A percentile compares a stretch with the other conserved stretches of the same genome.
These are phyloP conservation scores for Baorangia bicolor DNA, from an alignment of 768 basidiomycete species.

Conservation along the genomic window DNA sequence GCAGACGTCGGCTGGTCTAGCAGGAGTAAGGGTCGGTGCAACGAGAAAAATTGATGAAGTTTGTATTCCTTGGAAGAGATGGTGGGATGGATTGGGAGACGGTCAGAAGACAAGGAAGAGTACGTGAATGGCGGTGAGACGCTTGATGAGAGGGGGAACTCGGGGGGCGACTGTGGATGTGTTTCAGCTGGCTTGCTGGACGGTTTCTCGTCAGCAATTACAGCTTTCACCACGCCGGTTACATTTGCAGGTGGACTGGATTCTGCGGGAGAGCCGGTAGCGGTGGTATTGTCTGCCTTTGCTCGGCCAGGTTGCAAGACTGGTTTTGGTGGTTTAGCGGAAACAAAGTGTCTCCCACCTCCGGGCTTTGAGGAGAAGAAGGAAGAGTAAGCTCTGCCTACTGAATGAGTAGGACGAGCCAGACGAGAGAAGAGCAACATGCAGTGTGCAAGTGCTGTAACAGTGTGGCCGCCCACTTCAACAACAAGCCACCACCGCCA, in stretches of 20 bases:
- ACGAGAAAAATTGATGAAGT: slow-evolving; percentile 81
- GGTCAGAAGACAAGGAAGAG: slow-evolving; percentile 5
- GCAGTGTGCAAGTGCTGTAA: slow-evolving; percentile 1
- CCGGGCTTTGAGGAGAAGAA: slow-evolving; percentile 80
- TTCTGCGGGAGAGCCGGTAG: slow-evolving; percentile 32
- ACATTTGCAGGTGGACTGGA: slow-evolving; percentile 19
- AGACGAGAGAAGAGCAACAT: slow-evolving; percentile 57
- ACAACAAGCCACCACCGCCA: slow-evolving; percentile 4
- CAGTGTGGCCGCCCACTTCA: background rate
- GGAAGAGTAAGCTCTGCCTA: slow-evolving; percentile 67
- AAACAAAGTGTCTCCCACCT: slow-evolving; percentile 71
- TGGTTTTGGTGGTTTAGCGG: slow-evolving; percentile 61
- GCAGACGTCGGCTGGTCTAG: slow-evolving; percentile 59
- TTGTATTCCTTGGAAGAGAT: slow-evolving; percentile 69
- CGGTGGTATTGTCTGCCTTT: slow-evolving; percentile 44
- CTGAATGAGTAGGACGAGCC: slow-evolving; percentile 45
- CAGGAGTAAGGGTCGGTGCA: slow-evolving; percentile 76
- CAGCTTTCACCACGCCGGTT: slow-evolving; percentile 14
- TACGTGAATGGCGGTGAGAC: slow-evolving; percentile 17
- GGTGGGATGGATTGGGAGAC: slow-evolving; percentile 46
- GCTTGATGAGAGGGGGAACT: slow-evolving; percentile 7
- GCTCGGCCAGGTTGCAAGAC: slow-evolving; percentile 36
- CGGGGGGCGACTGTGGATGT: slow-evolving; percentile 18
- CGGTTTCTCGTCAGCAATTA: slow-evolving; percentile 28
- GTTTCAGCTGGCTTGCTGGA: slow-evolving; percentile 24